phyloP scores from a whole-genome alignment of 2,329 filamentous ascomycete genomes.

The Zymoseptoria passerinii region DNA sequence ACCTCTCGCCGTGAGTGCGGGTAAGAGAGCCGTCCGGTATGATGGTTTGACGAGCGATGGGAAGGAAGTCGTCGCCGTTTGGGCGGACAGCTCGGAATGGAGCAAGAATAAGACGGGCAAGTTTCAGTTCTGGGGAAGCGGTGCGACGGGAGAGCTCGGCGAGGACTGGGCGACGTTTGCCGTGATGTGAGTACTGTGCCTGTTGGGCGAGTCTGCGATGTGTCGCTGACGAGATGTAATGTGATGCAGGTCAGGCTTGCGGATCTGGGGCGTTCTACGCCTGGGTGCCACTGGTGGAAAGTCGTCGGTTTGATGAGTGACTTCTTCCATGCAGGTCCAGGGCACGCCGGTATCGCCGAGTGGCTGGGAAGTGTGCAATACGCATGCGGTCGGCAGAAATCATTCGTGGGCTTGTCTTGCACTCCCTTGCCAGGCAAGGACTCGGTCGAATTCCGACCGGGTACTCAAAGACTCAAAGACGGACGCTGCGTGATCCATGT shows the following conservation, averaged over 20 bases:
- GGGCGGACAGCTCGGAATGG: conserved; percentile 12
- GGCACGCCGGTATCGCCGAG: no score
- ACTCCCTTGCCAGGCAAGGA: neutral
- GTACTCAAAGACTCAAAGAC: neutral
- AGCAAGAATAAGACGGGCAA: conserved; percentile 13
- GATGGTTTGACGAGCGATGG: conserved; percentile 11
- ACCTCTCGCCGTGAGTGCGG: neutral
- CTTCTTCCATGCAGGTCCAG: neutral
- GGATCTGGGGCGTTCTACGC: neutral
- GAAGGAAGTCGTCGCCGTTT: conserved; percentile 15
- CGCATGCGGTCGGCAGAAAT: neutral
- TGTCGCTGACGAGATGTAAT: neutral
- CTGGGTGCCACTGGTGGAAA: neutral
- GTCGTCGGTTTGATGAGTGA: neutral
- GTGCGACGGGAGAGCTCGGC: conserved; percentile 7
- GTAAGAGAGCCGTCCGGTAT: neutral
- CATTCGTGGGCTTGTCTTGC: neutral
- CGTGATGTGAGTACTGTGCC: conserved; percentile 9
- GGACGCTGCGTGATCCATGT: neutral
- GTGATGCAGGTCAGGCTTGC: neutral
- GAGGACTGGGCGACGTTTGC: conserved; percentile 13
- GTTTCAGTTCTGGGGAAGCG: conserved; percentile 13
- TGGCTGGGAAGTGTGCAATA: neutral
- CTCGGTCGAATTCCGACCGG: neutral
- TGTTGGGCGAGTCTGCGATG: conserved; percentile 4